A percentile compares a stretch with the other conserved stretches of the same genome.
Conservation (phyloP, 148 eudicot species). For the Rhododendron simsii region DNA sequence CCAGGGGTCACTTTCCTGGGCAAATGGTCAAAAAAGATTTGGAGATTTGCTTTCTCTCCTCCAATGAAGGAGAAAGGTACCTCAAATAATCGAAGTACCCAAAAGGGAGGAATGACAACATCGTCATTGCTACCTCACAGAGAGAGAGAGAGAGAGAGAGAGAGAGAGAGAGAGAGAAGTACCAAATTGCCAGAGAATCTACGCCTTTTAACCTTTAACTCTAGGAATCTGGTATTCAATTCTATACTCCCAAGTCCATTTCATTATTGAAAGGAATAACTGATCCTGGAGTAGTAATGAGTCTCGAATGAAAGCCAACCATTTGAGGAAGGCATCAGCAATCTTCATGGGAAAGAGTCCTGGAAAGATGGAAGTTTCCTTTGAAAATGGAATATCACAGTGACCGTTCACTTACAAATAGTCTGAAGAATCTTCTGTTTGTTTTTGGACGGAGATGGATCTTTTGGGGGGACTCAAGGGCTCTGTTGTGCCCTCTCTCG, state of each 20-base stretch:
- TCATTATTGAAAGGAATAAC: not conserved
- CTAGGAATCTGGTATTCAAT: slow-evolving; percentile 6
- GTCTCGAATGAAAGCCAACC: not conserved
- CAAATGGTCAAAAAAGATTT: not conserved
- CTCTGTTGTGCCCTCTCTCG: not conserved
- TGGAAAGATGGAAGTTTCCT: not conserved
- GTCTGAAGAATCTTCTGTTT: not conserved
- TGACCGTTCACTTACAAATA: not conserved
- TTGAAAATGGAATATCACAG: not conserved
- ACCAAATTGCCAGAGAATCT: slow-evolving; percentile 4
- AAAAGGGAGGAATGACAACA: not conserved
- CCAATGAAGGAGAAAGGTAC: slow-evolving; percentile 1
- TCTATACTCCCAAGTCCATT: not conserved
- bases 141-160: not conserved
- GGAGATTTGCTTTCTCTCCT: not conserved
- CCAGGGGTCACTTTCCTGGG: not conserved
- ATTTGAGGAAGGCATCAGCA: not conserved
- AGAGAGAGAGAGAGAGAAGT: not conserved
- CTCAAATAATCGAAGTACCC: not conserved
- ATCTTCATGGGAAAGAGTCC: not conserved
- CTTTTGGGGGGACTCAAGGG: not conserved
- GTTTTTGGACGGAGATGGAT: not conserved
- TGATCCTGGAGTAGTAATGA: not conserved
- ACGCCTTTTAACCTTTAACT: not conserved
- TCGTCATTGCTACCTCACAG: not conserved